phyloP scores from a whole-genome alignment of 345 rosid species.

The Gossypium mustelinum region DNA sequence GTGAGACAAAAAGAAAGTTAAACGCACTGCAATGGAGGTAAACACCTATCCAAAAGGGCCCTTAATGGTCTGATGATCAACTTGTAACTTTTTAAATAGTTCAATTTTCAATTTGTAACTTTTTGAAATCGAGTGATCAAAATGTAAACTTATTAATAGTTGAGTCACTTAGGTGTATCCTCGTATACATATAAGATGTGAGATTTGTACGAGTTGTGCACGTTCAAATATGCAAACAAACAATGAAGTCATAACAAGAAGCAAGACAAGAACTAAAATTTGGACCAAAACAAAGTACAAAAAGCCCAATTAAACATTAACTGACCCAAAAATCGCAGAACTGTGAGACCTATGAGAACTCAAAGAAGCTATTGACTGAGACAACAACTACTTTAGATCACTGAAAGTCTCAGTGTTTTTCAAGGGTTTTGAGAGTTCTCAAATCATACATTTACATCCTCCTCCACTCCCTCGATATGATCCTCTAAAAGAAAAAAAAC shows the following conservation, averaged over 20 bases:
- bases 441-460: background rate
- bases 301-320: background rate
- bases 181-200: too few relatives aligned
- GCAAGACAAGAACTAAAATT: background rate
- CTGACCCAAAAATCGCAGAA: background rate
- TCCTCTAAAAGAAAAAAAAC: background rate
- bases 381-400: background rate
- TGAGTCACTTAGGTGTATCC: too few relatives aligned
- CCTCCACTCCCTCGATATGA: background rate
- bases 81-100: too few relatives aligned
- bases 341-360: background rate
- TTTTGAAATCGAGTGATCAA: too few relatives aligned
- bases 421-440: conserved; percentile 9
- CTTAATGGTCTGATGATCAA: too few relatives aligned
- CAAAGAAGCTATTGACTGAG: background rate
- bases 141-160: too few relatives aligned
- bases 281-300: background rate
- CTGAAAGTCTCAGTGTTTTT: background rate
- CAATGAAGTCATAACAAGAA: too few relatives aligned
- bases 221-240: background rate
- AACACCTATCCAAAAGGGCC: too few relatives aligned
- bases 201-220: background rate
- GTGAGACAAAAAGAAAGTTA: too few relatives aligned
- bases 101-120: too few relatives aligned
- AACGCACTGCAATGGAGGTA: too few relatives aligned